These are phyloP conservation scores for Paramyrothecium sp. DNA, from an alignment of 2,329 filamentous ascomycete species.

Conservation along the genomic window DNA sequence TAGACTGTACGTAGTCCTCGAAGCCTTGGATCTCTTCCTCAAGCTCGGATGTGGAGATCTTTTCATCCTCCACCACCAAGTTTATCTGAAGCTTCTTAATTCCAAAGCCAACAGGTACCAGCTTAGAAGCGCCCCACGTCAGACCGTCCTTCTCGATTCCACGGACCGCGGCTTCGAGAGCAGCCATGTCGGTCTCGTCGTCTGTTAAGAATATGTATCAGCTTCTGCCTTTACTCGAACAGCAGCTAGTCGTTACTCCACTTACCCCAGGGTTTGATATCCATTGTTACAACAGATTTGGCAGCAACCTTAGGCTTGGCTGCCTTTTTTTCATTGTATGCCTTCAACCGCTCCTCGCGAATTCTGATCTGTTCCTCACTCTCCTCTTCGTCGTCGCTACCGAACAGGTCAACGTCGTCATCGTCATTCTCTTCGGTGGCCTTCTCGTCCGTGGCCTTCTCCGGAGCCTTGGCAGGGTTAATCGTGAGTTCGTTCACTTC, in stretches of 20 bases:
- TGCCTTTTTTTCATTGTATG: slow-evolving; percentile 97
- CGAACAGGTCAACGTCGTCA: slow-evolving; percentile 88
- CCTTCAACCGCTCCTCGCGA: slow-evolving; percentile 85
- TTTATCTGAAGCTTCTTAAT: slow-evolving; percentile 99
- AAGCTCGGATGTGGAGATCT: slow-evolving; percentile 83
- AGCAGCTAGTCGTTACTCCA: slow-evolving; percentile 16
- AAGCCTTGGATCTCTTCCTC: slow-evolving; percentile 78
- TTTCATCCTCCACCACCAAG: slow-evolving; percentile 95
- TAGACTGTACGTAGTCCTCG: slow-evolving; percentile 95
- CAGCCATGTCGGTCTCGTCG: slow-evolving; percentile 89
- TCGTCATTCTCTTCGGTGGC: slow-evolving; percentile 15
- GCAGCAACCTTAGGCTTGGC: slow-evolving; percentile 86
- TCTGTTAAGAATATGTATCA: slow-evolving; percentile 44
- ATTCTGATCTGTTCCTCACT: slow-evolving; percentile 80
- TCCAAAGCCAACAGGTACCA: slow-evolving; percentile 90
- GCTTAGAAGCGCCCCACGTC: slow-evolving; percentile 89
- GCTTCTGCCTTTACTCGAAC: neutral
- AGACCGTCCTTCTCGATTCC: slow-evolving; percentile 89
- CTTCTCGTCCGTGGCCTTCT: slow-evolving; percentile 21
- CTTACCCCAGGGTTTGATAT: slow-evolving; percentile 99
- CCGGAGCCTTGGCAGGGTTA: slow-evolving; percentile 76
- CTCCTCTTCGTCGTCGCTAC: slow-evolving; percentile 90
- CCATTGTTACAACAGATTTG: slow-evolving; percentile 93
- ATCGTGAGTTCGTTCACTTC: slow-evolving; percentile 73
- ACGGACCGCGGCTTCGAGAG: slow-evolving; percentile 77